These are phyloP conservation scores for Cladosporium sp. DNA, from an alignment of 2,329 filamentous ascomycete species.

Conservation along the genomic window DNA sequence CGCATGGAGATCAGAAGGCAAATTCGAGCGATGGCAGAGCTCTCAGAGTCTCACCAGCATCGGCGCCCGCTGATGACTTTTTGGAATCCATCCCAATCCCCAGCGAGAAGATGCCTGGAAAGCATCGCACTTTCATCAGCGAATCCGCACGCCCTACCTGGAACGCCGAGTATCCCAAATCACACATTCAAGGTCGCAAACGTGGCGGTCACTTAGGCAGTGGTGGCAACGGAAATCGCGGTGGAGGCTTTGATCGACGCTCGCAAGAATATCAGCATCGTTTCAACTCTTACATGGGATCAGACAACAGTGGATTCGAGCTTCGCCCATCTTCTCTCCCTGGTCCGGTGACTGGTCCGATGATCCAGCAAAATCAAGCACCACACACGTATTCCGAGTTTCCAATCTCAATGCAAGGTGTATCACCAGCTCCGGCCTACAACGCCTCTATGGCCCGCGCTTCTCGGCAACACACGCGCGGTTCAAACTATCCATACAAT, in stretches of 20 bases:
- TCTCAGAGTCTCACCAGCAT: background rate
- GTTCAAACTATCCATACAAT: background rate
- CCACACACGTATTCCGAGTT: background rate
- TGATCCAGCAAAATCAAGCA: background rate
- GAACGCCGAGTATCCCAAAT: background rate
- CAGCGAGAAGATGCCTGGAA: background rate
- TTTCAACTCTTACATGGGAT: background rate
- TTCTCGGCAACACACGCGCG: background rate
- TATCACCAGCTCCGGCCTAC: background rate
- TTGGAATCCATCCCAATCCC: background rate
- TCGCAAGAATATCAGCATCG: background rate
- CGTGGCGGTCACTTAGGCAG: background rate
- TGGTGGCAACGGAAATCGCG: background rate
- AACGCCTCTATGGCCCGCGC: background rate
- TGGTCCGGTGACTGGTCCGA: background rate
- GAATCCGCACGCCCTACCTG: background rate
- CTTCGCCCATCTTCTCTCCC: background rate
- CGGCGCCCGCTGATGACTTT: background rate
- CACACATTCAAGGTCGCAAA: constrained; percentile 1
- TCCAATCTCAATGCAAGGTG: background rate
- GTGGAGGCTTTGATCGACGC: background rate
- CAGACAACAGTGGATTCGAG: background rate
- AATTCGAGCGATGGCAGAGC: background rate
- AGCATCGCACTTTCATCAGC: background rate
- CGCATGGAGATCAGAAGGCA: no score